These are phyloP conservation scores for Ganoderma resinaceum DNA, from an alignment of 1,284 basidiomycete species.

Conservation along the genomic window DNA sequence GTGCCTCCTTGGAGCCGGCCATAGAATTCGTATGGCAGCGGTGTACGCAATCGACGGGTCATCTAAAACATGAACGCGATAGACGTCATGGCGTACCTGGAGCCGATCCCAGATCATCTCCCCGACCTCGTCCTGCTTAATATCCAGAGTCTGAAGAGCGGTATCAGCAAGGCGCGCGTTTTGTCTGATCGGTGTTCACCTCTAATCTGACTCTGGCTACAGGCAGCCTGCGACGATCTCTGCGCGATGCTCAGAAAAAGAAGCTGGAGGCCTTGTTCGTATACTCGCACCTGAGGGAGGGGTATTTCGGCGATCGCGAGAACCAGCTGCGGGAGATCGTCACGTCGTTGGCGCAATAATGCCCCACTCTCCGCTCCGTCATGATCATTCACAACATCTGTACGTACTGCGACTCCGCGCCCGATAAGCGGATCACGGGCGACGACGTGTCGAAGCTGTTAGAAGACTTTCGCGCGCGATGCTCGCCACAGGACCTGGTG, in stretches of 20 bases:
- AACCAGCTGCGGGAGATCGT: not conserved
- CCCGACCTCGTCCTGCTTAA: not conserved
- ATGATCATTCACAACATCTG: not conserved
- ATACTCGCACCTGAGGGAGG: not conserved
- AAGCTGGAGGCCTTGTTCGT: not conserved
- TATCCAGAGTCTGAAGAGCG: not conserved
- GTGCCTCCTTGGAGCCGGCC: not conserved
- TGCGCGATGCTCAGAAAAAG: not conserved
- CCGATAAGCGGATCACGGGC: not conserved
- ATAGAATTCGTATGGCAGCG: not conserved
- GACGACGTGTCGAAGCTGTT: conserved; percentile 1
- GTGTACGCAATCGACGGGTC: not conserved
- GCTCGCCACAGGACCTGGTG: not conserved
- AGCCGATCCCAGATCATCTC: not conserved
- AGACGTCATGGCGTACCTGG: not conserved
- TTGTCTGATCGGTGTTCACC: not conserved
- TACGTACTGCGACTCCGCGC: not conserved
- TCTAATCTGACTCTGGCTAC: not conserved
- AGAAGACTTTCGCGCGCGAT: not conserved
- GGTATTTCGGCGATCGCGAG: not conserved
- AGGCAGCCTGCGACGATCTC: not conserved
- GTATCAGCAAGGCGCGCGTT: not conserved
- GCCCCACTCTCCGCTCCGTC: not conserved
- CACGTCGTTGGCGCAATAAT: not conserved
- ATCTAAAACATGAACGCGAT: not conserved